A percentile compares a stretch with the other conserved stretches of the same genome.
Evolutionary conservation across 1,284 basidiomycete species (phyloP).

Genomic region (Rhodotorula sp.): DNA sequence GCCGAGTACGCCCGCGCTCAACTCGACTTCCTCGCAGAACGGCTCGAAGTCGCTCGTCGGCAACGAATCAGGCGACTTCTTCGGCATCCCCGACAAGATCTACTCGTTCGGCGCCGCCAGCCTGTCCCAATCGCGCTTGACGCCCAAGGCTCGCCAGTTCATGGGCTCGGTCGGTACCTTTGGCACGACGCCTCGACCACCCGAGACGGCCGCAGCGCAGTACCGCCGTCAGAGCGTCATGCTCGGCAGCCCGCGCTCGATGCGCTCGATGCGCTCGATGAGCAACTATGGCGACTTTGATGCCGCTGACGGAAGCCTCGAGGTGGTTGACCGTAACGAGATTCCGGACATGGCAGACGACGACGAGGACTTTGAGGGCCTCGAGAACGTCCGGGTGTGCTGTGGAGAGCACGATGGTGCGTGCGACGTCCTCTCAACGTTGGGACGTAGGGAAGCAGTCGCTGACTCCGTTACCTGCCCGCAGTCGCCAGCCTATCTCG

Average conservation of each 20-base stretch:
- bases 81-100: conserved; percentile 18
- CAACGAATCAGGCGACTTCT: conserved; percentile 7
- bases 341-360: conserved; percentile 56
- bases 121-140: conserved; percentile 47
- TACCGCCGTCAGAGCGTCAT: conserved; percentile 56
- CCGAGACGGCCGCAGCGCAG: conserved; percentile 82
- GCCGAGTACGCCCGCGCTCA: background rate
- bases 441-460: no score
- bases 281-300: conserved; percentile 44
- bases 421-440: no score
- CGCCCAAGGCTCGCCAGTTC: conserved; percentile 44
- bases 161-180: conserved; percentile 45
- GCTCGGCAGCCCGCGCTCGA: conserved; percentile 67
- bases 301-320: conserved; percentile 68
- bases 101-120: conserved; percentile 16
- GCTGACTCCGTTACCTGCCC: background rate
- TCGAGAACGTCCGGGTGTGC: conserved; percentile 76
- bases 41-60: conserved; percentile 9
- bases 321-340: conserved; percentile 55
- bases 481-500: conserved; percentile 35
- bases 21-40: background rate
- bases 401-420: conserved; percentile 67
- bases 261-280: conserved; percentile 63
- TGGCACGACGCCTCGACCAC: conserved; percentile 65
- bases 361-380: conserved; percentile 81